Base-by-base conservation (phyloP, 2,329 filamentous ascomycete genomes). In the Simplicillium aogashimaense region DNA sequence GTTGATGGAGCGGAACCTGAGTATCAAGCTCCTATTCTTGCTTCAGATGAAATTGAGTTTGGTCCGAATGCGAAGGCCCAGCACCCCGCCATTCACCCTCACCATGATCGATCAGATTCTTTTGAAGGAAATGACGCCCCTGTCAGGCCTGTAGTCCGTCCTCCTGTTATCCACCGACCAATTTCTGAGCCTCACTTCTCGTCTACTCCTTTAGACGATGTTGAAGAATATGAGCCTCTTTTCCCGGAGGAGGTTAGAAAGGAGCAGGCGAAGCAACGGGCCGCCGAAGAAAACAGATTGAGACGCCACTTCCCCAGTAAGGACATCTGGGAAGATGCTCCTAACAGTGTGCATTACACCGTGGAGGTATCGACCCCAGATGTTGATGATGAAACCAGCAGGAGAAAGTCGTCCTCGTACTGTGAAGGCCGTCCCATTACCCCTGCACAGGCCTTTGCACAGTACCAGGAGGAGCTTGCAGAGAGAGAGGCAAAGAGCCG, bases 261-360 rank as follows among this genome's bases (percentile, higher is more conserved):
- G 40, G 63, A 71, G 18, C 49, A 56, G 15, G 43, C 64, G 42
- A 57, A 64, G 39, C 57, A 64, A 14, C 56, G 58, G 28, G 52
- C 58, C 8, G 56, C 58, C 33, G 56, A 57, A 17, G 65, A 69
- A 38, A 70, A 71, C 47, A 70, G 77, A 47, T 65, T 72, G 45
- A 76, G 78, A 47, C 82, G 83, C 44, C 62, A 74, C 45, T 98
- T 98, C 61, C 92, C 92, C 2, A 95, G 89, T 59, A 84, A 89
- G 58, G 92, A 98, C 57, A 78, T 97, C 32, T 98, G 92, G 92
- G 92, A 98, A 65, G 94, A 98, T 58, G 83, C 87, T 0, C 92
- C 94, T 4, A 83, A 81, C 54, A 95, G 88, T 61, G 70, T 86
- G 39, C 80, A 92, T 53, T 78, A 75, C 53, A 81, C 77, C 29